Base-by-base conservation (phyloP, 345 rosid genomes). In the Eucalyptus globulus region DNA sequence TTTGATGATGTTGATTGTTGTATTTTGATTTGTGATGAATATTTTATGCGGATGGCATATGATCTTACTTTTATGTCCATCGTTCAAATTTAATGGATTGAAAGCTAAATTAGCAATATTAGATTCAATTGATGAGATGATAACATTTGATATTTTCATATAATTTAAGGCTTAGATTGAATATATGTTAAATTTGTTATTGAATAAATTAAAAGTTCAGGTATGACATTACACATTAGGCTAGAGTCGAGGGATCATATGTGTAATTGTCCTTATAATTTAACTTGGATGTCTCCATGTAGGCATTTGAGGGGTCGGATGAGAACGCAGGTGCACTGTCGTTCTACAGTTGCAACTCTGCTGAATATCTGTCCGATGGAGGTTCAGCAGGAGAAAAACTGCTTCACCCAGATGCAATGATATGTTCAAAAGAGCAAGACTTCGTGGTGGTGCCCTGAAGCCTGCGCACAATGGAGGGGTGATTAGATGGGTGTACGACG, bases 211-310 rank as follows among this genome's bases (percentile, higher is more conserved):
- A 67, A 67, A 69, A 69, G 12, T 34, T 72, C 0, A 37, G 8
- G 0, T 3, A 11, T 10, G 26, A 3, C 2, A 72, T 37, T 34
- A 4, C 14, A 17, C 1, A 9, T 72, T 11, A 0, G 4, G 15
- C 8, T 21, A 37, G 4, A 37, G 8, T 37, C 1, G 12, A 37
- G 45, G 14, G 3, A 72, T 37, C 14, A 37, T 19, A 11, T 76
- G 14, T 19, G 8, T 37, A 5, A 76, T 9, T 37, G 3, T 72
- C 45, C 10, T 22, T 11, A 37, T 12, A 21, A 72, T 37, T 72
- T 19, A 21, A 19, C 27, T 37, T 72, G 83, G 62, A 24, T 56
- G 62, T 56, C 62, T 56, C 62, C 29, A 24, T 56, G 62, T 56
- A 56, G 62, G 62, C 62, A 56, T 56, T 26, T 56, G 29, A 24